Evolutionary conservation across 306 rosid species (phyloP), one percentile per base, ranked within the genome.

Genomic region (Acacia confusa): DNA sequence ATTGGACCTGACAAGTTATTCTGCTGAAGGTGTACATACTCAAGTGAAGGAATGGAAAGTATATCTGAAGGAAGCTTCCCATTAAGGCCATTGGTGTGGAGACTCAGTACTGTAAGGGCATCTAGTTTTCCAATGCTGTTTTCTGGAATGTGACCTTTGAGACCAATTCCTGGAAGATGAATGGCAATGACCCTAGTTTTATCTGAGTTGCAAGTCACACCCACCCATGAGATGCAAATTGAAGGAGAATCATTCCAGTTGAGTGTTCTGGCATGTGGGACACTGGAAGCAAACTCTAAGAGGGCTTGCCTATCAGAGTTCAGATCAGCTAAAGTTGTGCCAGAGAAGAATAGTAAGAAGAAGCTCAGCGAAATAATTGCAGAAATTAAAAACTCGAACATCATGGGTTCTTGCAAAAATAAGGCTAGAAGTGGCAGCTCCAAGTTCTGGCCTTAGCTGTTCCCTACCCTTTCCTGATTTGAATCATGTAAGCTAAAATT

Each of bases 81-180:
- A 86, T 0, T 72, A 57, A 93, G 94, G 79, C 88, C 83, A 76
- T 93, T 93, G 73, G 96, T 87, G 76, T 89, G 94, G 52, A 93
- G 96, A 69, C 97, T 93, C 20, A 93, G 78, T 75, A 84, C 85
- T 78, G 70, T 84, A 15, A 93, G 91, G 53, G 94, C 87, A 79
- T 87, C 90, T 48, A 93, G 88, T 88, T 86, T 91, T 44, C 87
- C 92, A 45, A 93, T 45, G 58, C 83, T 87, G 79, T 88, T 86
- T 63, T 74, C 85, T 53, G 92, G 96, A 85, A 93, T 88, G 27
- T 86, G 78, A 1, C 97, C 96, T 0, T 75, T 73, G 34, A 93
- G 72, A 67, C 92, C 94, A 66, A 88, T 69, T n/a, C 89, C 96
- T 4, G 97, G 97, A 80, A 93, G 94, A 77, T 86, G 94, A 64